phyloP scores from a whole-genome alignment of 805 yeast species.

The Blastobotrys attinorum region DNA sequence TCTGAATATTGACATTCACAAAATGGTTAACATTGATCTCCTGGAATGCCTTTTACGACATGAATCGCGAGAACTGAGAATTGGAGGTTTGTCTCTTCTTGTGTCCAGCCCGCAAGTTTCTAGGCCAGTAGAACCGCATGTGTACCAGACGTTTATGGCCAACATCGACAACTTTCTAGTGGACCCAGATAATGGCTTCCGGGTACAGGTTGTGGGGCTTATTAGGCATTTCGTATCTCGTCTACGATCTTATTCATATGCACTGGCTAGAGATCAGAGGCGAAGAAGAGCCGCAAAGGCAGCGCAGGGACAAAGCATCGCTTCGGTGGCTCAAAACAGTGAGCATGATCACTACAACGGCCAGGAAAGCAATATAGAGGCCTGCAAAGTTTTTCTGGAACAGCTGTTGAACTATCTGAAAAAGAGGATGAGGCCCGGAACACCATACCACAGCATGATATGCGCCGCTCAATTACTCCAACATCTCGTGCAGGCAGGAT shows the following conservation, averaged over 20 bases:
- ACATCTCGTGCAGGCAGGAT: slow-evolving; percentile 44
- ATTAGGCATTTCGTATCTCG: slow-evolving; percentile 57
- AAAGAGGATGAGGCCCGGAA: slow-evolving; percentile 43
- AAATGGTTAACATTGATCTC: slow-evolving; percentile 35
- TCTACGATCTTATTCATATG: slow-evolving; percentile 60
- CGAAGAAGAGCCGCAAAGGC: neutral
- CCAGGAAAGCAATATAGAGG: too few relatives aligned
- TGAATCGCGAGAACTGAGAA: slow-evolving; percentile 35
- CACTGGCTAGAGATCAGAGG: slow-evolving; percentile 40
- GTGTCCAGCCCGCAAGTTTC: slow-evolving; percentile 58
- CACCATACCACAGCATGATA: slow-evolving; percentile 46
- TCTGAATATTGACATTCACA: slow-evolving; percentile 39
- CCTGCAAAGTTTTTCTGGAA: slow-evolving; percentile 37
- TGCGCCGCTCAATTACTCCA: slow-evolving; percentile 42
- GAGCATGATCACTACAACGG: slow-evolving; percentile 4
- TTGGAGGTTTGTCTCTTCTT: slow-evolving; percentile 53
- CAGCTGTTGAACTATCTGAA: slow-evolving; percentile 34
- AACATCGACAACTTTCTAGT: slow-evolving; percentile 45
- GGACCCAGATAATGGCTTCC: slow-evolving; percentile 59
- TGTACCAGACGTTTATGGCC: slow-evolving; percentile 38
- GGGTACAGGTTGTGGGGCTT: slow-evolving; percentile 58
- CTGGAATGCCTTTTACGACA: slow-evolving; percentile 39
- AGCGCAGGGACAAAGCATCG: too few relatives aligned
- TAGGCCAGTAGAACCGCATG: slow-evolving; percentile 39
- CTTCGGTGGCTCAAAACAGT: too few relatives aligned